Base-by-base conservation (phyloP, 208 protist genomes). In the Trypanosoma avium region DNA sequence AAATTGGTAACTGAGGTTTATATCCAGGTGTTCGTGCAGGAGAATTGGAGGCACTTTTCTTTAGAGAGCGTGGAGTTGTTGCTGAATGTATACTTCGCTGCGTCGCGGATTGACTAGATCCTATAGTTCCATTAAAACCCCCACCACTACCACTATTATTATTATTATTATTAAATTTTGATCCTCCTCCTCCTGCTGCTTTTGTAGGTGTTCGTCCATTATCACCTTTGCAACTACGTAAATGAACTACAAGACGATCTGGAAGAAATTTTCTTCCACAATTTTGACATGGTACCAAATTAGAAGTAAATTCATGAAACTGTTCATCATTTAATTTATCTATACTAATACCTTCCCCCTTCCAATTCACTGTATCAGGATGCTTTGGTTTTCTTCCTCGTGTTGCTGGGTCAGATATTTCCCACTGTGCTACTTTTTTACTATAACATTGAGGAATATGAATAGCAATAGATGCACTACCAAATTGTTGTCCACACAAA, bases 211-310 rank as follows among this genome's bases (percentile, higher is more conserved):
- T 33, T 19, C 61, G 45, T 47, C 58, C 56, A 32, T 54, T 64
- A 19, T 65, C 43, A 36, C 74, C 74, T 64, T 89, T 93, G 75
- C 94, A 97, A 35, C 80, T 77, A 13, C 88, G 82, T 46, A 93
- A 60, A 68, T 97, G 94, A 36, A 97, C 83, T 1, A 74, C 68
- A 27, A 97, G 88, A n/a, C 90, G 75, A 57, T 97, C 91, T 10
- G 94, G 92, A 43, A 92, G 73, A 52, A 97, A 97, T n/a, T 80
- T 95, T 46, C 94, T 78, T 12, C 67, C 79, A 71, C 94, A 97
- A 58, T 88, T 79, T 1, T 77, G 75, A 74, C 93, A 97, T 9
- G 86, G 74, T 2, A 86, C 77, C n/a, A 97, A 69, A 58, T 94
- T 92, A 9, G 73, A 43, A 7, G 83, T 77, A 57, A 92, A 97